A percentile compares a stretch with the other conserved stretches of the same genome.
phyloP scores from a whole-genome alignment of 2,329 filamentous ascomycete species.

The Hypocreales sp. region DNA sequence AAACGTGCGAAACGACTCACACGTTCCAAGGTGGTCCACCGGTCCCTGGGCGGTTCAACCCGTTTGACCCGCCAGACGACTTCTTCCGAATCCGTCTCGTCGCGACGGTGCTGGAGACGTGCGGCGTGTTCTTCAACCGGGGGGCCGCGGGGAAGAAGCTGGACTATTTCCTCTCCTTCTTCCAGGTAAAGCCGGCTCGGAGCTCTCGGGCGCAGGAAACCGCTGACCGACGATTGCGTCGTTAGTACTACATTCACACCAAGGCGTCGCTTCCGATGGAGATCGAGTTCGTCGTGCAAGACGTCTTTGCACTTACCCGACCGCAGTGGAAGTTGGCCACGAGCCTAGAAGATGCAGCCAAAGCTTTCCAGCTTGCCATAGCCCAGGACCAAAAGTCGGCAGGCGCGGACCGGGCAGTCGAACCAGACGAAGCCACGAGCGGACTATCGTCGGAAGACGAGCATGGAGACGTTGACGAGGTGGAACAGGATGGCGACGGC shows the following conservation, averaged over 20 bases:
- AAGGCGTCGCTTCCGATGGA: slow-evolving; percentile 91
- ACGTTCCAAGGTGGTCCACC: slow-evolving; percentile 53
- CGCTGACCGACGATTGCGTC: too few relatives aligned
- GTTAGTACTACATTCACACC: slow-evolving; percentile 76
- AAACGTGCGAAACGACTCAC: not conserved
- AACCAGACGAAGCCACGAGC: slow-evolving; percentile 59
- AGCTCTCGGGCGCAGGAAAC: too few relatives aligned
- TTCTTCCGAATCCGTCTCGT: slow-evolving; percentile 90
- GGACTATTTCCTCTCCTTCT: slow-evolving; percentile 92
- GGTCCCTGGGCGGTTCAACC: slow-evolving; percentile 58
- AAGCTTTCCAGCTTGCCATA: slow-evolving; percentile 74
- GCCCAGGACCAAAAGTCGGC: slow-evolving; percentile 75
- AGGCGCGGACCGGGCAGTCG: slow-evolving; percentile 51
- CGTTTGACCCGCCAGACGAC: slow-evolving; percentile 79
- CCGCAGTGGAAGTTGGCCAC: slow-evolving; percentile 85
- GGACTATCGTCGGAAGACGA: slow-evolving; percentile 65
- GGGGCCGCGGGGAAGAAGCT: slow-evolving; percentile 92
- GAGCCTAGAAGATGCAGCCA: slow-evolving; percentile 68
- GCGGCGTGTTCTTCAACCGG: slow-evolving; percentile 89
- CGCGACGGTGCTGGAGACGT: slow-evolving; percentile 82
- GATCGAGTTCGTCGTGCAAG: slow-evolving; percentile 90
- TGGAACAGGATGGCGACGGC: slow-evolving; percentile 42
- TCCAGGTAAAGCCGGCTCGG: slow-evolving; percentile 45
- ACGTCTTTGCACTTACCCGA: slow-evolving; percentile 70
- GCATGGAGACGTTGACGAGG: slow-evolving; percentile 50